Percentiles rank a stretch among this genome's conserved stretches.
These are phyloP conservation scores for Myxozyma lipomycoides DNA, from an alignment of 805 yeast genomes.

Conservation along the genomic window DNA sequence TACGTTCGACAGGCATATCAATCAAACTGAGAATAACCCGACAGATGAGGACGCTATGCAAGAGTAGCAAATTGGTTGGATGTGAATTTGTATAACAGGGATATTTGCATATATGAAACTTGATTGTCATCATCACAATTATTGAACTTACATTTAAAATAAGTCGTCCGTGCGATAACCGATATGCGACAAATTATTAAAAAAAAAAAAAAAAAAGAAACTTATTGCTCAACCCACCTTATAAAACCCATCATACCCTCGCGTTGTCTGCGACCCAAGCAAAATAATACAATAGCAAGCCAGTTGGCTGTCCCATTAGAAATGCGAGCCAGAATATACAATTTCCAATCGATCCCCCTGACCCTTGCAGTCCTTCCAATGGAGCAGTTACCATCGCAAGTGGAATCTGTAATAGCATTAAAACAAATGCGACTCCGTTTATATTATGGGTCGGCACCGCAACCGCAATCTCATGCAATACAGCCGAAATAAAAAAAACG, in stretches of 20 bases:
- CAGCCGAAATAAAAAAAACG: constrained; percentile 44
- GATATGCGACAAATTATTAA: too few relatives aligned
- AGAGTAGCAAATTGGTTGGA: too few relatives aligned
- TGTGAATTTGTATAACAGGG: too few relatives aligned
- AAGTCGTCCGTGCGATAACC: too few relatives aligned
- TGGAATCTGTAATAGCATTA: constrained; percentile 46
- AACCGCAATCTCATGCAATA: constrained; percentile 46
- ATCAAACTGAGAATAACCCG: neutral
- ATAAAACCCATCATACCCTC: neutral
- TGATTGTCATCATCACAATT: neutral
- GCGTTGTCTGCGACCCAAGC: constrained; percentile 41
- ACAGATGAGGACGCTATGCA: too few relatives aligned
- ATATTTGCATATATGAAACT: neutral
- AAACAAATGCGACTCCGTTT: constrained; percentile 45
- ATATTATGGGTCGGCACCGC: constrained; percentile 48
- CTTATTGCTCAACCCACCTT: neutral
- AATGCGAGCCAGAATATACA: constrained; percentile 47
- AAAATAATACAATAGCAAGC: constrained; percentile 44
- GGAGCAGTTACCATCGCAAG: constrained; percentile 43
- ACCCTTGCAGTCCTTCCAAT: constrained; percentile 42
- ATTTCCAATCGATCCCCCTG: constrained; percentile 42
- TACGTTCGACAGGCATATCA: neutral
- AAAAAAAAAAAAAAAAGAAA: neutral
- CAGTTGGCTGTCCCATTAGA: constrained; percentile 46
- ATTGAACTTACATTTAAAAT: neutral